Conservation (phyloP, 768 basidiomycete genomes). For the Botryobasidium botryosum region DNA sequence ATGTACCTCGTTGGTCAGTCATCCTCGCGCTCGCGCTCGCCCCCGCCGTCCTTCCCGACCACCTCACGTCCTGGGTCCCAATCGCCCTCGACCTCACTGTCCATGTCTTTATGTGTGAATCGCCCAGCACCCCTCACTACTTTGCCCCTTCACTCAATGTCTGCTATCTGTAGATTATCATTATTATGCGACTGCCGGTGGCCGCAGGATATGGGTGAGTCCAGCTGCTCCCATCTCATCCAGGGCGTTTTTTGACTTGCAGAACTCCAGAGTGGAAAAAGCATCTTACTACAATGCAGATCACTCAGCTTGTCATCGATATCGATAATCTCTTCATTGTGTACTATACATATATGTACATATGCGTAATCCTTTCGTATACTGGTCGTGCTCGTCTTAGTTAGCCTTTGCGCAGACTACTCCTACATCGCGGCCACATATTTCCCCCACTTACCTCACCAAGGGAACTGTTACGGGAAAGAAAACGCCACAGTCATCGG, state of each 20-base stretch:
- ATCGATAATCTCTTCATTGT: constrained; percentile 69
- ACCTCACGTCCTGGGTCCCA: constrained; percentile 95
- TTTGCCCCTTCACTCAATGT: constrained; percentile 1
- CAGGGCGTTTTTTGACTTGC: no score
- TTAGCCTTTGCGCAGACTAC: no score
- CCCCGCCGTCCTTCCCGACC: no score
- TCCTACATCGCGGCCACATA: no score
- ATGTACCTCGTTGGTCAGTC: not conserved
- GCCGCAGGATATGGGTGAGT: constrained; percentile 86
- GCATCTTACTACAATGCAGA: constrained; percentile 93
- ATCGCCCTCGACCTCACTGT: constrained; percentile 82
- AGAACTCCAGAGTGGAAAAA: constrained; percentile 89
- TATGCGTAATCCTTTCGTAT: constrained; percentile 28
- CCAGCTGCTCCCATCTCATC: no score
- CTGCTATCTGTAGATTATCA: constrained; percentile 99
- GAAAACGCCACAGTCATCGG: constrained; percentile 81
- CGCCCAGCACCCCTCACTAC: no score
- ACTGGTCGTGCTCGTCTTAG: no score
- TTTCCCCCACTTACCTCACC: no score
- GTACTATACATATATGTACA: constrained; percentile 82
- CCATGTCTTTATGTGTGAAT: constrained; percentile 95
- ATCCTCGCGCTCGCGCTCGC: no score
- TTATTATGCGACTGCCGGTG: constrained; percentile 96
- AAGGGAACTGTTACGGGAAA: constrained; percentile 92
- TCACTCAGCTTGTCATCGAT: constrained; percentile 89